Evolutionary conservation across 1,139 yeast species (phyloP).

Genomic region (Arxiozyma slooffiae): DNA sequence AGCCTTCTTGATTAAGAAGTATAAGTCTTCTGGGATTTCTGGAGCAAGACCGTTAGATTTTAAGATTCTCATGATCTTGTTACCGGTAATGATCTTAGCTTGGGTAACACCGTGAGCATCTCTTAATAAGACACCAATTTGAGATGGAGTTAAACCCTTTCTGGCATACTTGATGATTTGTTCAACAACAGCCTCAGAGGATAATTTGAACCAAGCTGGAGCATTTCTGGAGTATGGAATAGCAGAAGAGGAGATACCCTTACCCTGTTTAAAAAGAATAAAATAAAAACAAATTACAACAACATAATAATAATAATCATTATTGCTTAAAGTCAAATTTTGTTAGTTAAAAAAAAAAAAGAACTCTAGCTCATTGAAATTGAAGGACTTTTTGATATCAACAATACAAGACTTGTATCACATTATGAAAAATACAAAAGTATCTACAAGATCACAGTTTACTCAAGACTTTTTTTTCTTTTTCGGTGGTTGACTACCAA

Average conservation of each 20-base stretch:
- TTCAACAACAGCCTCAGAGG: slow-evolving; percentile 93
- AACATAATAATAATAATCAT: not conserved
- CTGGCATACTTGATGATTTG: slow-evolving; percentile 99
- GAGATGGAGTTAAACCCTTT: slow-evolving; percentile 99
- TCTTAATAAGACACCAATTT: slow-evolving; percentile 98
- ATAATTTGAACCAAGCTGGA: slow-evolving; percentile 98
- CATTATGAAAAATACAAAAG: not conserved
- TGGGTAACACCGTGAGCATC: slow-evolving; percentile 99
- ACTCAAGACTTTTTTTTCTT: not conserved
- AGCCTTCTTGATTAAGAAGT: slow-evolving; percentile 99
- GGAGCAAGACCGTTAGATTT: slow-evolving; percentile 99
- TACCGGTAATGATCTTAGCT: slow-evolving; percentile 95
- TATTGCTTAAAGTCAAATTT: not conserved
- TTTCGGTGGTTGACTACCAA: no score
- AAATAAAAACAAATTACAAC: not conserved
- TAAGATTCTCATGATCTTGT: slow-evolving; percentile 98
- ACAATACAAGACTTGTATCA: not conserved
- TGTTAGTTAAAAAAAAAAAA: not conserved
- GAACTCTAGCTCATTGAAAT: not conserved
- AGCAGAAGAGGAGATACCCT: slow-evolving; percentile 99
- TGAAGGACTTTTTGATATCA: not conserved
- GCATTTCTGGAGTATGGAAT: slow-evolving; percentile 98
- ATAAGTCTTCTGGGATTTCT: slow-evolving; percentile 99
- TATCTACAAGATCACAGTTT: slow-evolving; percentile 1
- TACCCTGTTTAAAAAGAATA: slow-evolving; percentile 55